Conservation (phyloP, 768 basidiomycete genomes). For the Xanthoconium purpureum region DNA sequence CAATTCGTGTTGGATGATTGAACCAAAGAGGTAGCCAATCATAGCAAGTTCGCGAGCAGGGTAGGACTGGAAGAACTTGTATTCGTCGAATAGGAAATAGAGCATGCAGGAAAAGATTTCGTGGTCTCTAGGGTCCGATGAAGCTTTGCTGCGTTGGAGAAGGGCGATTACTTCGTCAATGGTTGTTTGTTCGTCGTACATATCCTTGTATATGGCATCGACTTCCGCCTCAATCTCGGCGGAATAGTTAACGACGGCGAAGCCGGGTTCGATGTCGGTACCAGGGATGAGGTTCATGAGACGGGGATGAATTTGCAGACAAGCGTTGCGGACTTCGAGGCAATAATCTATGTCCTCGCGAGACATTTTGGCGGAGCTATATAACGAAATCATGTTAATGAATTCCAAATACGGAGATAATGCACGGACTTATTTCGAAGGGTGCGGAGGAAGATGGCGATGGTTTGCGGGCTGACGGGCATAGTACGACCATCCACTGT, state of each 20-base stretch:
- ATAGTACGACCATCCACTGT: slow-evolving; percentile 77
- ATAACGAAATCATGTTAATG: neutral
- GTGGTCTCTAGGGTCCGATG: slow-evolving; percentile 80
- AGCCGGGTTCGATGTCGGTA: slow-evolving; percentile 86
- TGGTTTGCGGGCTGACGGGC: slow-evolving; percentile 81
- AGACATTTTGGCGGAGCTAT: slow-evolving; percentile 69
- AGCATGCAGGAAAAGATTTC: slow-evolving; percentile 99
- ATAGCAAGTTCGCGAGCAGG: slow-evolving; percentile 91
- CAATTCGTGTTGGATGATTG: slow-evolving; percentile 89
- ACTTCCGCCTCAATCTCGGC: slow-evolving; percentile 90
- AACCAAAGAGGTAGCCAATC: slow-evolving; percentile 95
- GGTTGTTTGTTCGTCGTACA: slow-evolving; percentile 94
- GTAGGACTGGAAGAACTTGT: slow-evolving; percentile 98
- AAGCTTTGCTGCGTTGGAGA: slow-evolving; percentile 82
- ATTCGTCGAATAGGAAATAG: slow-evolving; percentile 99
- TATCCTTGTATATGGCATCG: slow-evolving; percentile 93
- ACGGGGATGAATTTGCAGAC: slow-evolving; percentile 92
- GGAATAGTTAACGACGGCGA: slow-evolving; percentile 83
- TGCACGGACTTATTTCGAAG: slow-evolving; percentile 74
- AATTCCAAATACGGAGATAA: neutral
- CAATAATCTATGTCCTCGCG: slow-evolving; percentile 81
- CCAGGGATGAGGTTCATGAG: slow-evolving; percentile 91
- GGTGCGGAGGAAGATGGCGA: slow-evolving; percentile 88
- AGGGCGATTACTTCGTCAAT: slow-evolving; percentile 92
- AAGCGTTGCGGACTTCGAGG: slow-evolving; percentile 87